Evolutionary conservation across 805 yeast species (phyloP).

Genomic region (Yarrowia deformans): DNA sequence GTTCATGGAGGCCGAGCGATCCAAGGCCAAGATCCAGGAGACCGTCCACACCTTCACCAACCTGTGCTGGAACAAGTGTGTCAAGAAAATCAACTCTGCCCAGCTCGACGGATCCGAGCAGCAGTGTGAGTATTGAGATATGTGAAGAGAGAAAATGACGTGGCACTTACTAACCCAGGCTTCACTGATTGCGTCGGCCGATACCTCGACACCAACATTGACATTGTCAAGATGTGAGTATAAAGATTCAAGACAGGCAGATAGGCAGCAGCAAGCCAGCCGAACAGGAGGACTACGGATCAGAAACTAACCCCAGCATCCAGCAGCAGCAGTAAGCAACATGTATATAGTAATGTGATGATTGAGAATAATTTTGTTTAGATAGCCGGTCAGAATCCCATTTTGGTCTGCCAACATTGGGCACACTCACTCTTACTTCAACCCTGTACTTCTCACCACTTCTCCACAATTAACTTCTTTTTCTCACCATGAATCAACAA

Average conservation of each 20-base stretch:
- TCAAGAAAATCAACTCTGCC: slow-evolving; percentile 53
- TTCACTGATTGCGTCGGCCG: slow-evolving; percentile 82
- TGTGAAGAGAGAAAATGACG: neutral
- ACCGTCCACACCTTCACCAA: slow-evolving; percentile 88
- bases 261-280: neutral
- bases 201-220: slow-evolving; percentile 85
- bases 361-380: neutral
- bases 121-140: slow-evolving; percentile 55
- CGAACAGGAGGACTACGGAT: neutral
- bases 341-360: slow-evolving; percentile 32
- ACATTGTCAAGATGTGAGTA: slow-evolving; percentile 68
- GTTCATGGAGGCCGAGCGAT: slow-evolving; percentile 81
- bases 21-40: slow-evolving; percentile 83
- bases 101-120: slow-evolving; percentile 67
- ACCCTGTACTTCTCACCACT: too few relatives aligned
- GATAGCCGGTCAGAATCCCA: too few relatives aligned
- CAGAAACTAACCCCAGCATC: slow-evolving; percentile 35
- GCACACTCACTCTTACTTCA: too few relatives aligned
- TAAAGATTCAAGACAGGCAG: neutral
- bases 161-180: slow-evolving; percentile 37
- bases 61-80: slow-evolving; percentile 88
- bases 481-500: neutral
- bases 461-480: neutral
- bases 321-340: slow-evolving; percentile 39
- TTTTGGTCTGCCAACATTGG: too few relatives aligned